Percentiles rank a stretch among this genome's conserved stretches.
phyloP scores from a whole-genome alignment of 352 stramenopile species.

The Thalassiosira sp. region DNA sequence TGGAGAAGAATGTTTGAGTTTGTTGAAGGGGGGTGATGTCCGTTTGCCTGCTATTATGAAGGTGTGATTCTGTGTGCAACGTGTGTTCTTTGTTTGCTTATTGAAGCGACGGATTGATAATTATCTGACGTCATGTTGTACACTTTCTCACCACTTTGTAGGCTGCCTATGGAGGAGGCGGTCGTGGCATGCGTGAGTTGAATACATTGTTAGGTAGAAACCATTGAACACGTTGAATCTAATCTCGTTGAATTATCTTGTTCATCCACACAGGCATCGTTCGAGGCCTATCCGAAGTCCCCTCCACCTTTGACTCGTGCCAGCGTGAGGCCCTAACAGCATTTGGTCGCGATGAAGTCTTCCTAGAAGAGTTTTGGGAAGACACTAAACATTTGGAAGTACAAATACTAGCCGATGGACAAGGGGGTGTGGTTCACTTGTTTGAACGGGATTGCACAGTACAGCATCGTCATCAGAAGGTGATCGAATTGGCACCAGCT shows the following conservation, averaged over 20 bases:
- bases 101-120: too few species aligned
- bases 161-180: constrained; percentile 92
- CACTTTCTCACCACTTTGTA: constrained; percentile 96
- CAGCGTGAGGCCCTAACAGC: constrained; percentile 40
- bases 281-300: constrained; percentile 60
- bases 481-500: constrained; percentile 93
- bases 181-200: constrained; percentile 91
- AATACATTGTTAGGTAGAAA: too few species aligned
- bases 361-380: constrained; percentile 96
- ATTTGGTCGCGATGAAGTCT: constrained; percentile 94
- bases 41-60: constrained; percentile 84
- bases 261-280: constrained; percentile 45
- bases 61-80: too few species aligned
- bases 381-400: constrained; percentile 97
- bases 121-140: constrained; percentile 87
- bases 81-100: too few species aligned
- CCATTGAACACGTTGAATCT: too few species aligned
- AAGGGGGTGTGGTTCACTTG: constrained; percentile 93
- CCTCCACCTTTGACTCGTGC: constrained; percentile 56
- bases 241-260: background rate
- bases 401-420: constrained; percentile 94
- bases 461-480: constrained; percentile 97
- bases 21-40: constrained; percentile 79
- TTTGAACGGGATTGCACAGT: constrained; percentile 97
- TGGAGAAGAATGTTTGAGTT: constrained; percentile 78